Base-by-base conservation (phyloP, 805 yeast genomes). In the Candida krabiensis region DNA sequence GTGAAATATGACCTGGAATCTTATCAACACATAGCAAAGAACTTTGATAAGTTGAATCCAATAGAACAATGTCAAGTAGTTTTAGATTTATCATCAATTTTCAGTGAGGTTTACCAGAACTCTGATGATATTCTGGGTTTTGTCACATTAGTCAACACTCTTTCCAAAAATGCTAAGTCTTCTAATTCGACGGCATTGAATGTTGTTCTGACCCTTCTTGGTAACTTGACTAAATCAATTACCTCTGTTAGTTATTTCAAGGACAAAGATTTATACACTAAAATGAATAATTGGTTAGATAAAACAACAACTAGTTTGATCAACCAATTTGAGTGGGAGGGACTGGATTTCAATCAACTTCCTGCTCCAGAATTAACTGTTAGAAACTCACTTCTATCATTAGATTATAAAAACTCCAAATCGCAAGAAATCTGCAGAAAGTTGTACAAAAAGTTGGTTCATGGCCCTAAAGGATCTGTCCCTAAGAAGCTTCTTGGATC, bases 401-500 rank as follows among this genome's bases (percentile, higher is more conserved):
- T 77, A 24, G 73, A 60, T 15, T 38, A 43, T n/a, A 40, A 32
- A 14, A 54, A 57, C 23, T 37, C 44, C 6, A 56, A 63, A 9
- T 50, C 56, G 13, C 63, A 58, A 33, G 42, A 38, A 2, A 43
- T 77, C 8, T 63, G 70, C 30, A 62, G 64, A 13, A 63, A 58
- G 28, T 52, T 74, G 28, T 77, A 71, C 59, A 77, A 77, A 44
- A 65, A 66, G 19, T 47, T 77, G n/a, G 40, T 69, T 14, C 79
- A 75, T 38, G 84, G 84, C 1, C 77, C 79, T 13, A 61, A 69
- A 25, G 52, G 66, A 15, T 55, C 73, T 0, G 66, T 80, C 27
- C 86, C 89, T 2, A 64, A 63, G 34, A 77, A 73, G 44, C 46
- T 83, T 14, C 60, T 81, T 35, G 63, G 69, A 9, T 58, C 71